Conservation (phyloP, 2,329 filamentous ascomycete genomes). For the Ophiostoma novo-ulmi region DNA sequence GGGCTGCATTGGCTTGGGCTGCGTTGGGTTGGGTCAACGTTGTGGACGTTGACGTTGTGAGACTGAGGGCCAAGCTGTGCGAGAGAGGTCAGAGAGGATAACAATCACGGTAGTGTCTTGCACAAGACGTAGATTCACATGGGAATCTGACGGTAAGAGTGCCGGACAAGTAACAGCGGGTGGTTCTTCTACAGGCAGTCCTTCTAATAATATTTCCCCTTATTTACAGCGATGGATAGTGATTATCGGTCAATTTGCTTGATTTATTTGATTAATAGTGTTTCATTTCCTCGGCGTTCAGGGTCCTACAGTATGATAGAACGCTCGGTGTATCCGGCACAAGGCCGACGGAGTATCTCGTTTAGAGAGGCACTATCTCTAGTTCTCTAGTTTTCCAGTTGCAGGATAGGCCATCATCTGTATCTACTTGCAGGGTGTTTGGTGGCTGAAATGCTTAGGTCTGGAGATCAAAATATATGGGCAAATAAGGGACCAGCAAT, state of each 20-base stretch:
- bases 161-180: neutral
- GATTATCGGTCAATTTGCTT: neutral
- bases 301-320: neutral
- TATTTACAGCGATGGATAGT: neutral
- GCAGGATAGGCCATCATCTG: neutral
- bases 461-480: neutral
- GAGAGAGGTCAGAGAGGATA: neutral
- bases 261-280: neutral
- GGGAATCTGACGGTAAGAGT: neutral
- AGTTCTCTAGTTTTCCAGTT: too few relatives aligned
- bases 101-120: neutral
- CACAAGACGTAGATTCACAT: neutral
- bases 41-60: neutral
- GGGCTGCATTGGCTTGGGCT: neutral
- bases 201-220: neutral
- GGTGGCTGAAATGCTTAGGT: neutral
- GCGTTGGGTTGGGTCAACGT: neutral
- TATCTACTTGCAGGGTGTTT: neutral
- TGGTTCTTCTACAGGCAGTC: neutral
- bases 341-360: neutral
- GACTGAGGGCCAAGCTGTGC: neutral
- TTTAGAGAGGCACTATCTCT: too few relatives aligned
- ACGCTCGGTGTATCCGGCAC: neutral
- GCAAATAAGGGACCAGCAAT: neutral
- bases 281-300: constrained; percentile 12